Percentiles rank a stretch among this genome's conserved stretches.
These are phyloP conservation scores for Jaminaea rosea DNA, from an alignment of 1,284 basidiomycete genomes.

Conservation along the genomic window DNA sequence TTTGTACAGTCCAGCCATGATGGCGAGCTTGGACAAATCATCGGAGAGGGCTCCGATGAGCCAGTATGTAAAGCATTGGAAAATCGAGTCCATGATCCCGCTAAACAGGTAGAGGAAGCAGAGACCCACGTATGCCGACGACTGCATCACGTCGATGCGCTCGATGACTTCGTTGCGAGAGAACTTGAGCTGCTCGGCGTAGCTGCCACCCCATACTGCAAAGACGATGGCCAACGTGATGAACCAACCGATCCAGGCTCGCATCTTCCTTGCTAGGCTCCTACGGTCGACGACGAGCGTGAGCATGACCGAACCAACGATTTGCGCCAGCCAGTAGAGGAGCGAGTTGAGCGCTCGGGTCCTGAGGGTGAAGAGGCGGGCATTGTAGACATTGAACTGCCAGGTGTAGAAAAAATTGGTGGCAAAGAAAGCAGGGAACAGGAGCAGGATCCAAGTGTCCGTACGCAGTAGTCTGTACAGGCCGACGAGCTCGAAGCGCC, in stretches of 20 bases:
- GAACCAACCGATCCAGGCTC: constrained; percentile 35
- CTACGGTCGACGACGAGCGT: constrained; percentile 30
- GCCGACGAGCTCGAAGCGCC: constrained; percentile 26
- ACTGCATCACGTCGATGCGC: constrained; percentile 17
- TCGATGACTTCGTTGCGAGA: constrained; percentile 15
- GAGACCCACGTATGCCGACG: constrained; percentile 17
- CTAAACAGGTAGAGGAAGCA: constrained; percentile 37
- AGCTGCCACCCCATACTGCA: constrained; percentile 38
- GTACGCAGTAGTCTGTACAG: constrained; percentile 20
- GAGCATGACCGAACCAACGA: constrained; percentile 29
- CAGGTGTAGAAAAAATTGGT: constrained; percentile 41
- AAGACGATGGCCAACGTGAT: constrained; percentile 27
- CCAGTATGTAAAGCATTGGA: constrained; percentile 27
- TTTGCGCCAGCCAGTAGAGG: constrained; percentile 49
- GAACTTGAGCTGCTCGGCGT: constrained; percentile 28
- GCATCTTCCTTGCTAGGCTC: constrained; percentile 17
- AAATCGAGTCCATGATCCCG: constrained; percentile 27
- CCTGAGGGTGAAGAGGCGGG: constrained; percentile 29
- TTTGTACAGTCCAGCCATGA: constrained; percentile 36
- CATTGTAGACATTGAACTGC: constrained; percentile 34
- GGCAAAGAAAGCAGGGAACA: constrained; percentile 34
- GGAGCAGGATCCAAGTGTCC: constrained; percentile 31
- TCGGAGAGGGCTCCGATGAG: constrained; percentile 35
- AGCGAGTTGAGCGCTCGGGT: constrained; percentile 48
- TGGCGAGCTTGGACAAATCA: constrained; percentile 33